Evolutionary conservation across 2,329 filamentous ascomycete genomes (phyloP).

Genomic region (Epichloe sibirici): DNA sequence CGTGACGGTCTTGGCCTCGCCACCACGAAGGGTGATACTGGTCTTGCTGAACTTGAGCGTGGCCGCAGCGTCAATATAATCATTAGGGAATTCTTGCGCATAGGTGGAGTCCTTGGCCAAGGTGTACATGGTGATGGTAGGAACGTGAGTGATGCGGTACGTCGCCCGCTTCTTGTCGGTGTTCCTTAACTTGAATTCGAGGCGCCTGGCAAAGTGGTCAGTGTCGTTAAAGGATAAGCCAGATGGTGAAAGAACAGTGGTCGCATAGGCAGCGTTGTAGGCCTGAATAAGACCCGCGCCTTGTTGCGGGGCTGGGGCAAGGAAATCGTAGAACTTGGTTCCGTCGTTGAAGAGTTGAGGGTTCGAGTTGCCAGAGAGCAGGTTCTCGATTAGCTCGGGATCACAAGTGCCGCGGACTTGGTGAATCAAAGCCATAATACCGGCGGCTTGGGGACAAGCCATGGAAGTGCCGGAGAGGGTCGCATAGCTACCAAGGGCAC

Average conservation of each 20-base stretch:
- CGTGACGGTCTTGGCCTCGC: conserved; percentile 4
- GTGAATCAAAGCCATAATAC: conserved; percentile 40
- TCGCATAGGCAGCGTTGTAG: conserved; percentile 43
- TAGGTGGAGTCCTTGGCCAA: conserved; percentile 20
- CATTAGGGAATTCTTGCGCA: conserved; percentile 32
- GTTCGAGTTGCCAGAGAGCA: conserved; percentile 37
- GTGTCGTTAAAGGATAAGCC: conserved; percentile 54
- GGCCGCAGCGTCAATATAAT: conserved; percentile 28
- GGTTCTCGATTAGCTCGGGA: conserved; percentile 35
- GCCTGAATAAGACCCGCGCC: conserved; percentile 49
- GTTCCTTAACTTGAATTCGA: conserved; percentile 46
- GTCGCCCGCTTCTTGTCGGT: conserved; percentile 33
- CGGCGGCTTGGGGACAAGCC: conserved; percentile 44
- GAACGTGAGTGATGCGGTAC: conserved; percentile 38
- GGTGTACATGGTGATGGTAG: conserved; percentile 42
- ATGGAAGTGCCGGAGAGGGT: conserved; percentile 48
- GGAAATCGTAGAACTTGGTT: conserved; percentile 19
- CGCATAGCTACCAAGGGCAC: conserved; percentile 33
- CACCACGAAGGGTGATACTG: conserved; percentile 3
- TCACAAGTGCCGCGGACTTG: conserved; percentile 38
- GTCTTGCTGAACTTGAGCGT: conserved; percentile 11
- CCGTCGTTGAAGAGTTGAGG: conserved; percentile 37
- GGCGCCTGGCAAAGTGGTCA: conserved; percentile 35
- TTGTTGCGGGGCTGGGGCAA: conserved; percentile 47
- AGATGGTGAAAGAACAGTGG: conserved; percentile 39